Conservation (phyloP, 1,139 yeast species). For the Geotrichum histeridarum region DNA sequence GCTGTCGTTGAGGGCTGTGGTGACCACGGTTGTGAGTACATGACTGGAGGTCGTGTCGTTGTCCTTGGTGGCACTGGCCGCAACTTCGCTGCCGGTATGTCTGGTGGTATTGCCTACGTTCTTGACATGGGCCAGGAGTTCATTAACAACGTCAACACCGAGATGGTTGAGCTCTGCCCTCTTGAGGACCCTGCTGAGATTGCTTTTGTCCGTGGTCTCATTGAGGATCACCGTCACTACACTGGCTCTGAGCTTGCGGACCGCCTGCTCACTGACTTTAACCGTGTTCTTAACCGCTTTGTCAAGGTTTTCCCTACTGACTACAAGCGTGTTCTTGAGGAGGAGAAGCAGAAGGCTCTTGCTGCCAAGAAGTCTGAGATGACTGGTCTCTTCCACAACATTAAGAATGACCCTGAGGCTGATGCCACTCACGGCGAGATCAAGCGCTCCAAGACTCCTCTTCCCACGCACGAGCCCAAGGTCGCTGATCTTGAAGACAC, state of each 20-base stretch:
- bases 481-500: conserved; percentile 88
- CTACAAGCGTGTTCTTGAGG: conserved; percentile 83
- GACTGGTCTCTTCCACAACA: conserved; percentile 55
- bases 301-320: conserved; percentile 92
- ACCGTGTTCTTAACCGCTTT: conserved; percentile 79
- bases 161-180: conserved; percentile 72
- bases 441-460: conserved; percentile 28
- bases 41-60: conserved; percentile 98
- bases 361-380: conserved; percentile 53
- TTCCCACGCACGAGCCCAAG: conserved; percentile 59
- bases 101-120: conserved; percentile 98
- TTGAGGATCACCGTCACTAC: conserved; percentile 93
- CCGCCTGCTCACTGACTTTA: conserved; percentile 75
- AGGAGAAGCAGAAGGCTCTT: conserved; percentile 62
- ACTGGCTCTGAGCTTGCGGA: conserved; percentile 90
- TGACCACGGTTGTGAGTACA: conserved; percentile 98
- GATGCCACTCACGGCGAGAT: conserved; percentile 87
- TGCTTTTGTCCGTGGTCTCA: conserved; percentile 87
- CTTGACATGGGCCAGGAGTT: conserved; percentile 94
- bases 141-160: conserved; percentile 69
- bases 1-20: conserved; percentile 97
- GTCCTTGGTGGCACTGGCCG: conserved; percentile 89
- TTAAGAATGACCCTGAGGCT: conserved; percentile 74
- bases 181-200: conserved; percentile 86
- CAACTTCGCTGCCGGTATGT: conserved; percentile 98